phyloP scores from a whole-genome alignment of 106 monocot genomes.

The Platanthera zijinensis region DNA sequence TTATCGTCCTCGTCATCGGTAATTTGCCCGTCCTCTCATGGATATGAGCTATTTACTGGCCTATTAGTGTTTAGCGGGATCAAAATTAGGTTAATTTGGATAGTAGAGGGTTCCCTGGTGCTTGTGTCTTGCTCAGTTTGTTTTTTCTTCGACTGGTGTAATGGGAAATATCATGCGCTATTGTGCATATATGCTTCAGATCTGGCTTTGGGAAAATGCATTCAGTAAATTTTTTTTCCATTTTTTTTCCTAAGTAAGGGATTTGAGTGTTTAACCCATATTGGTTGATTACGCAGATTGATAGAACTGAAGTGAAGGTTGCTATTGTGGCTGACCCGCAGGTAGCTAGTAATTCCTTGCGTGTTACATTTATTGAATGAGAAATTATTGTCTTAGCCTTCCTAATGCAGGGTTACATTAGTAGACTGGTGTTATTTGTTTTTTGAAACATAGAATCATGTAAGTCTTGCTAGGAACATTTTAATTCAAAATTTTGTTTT shows the following conservation, averaged over 20 bases:
- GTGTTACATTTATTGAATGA: neutral
- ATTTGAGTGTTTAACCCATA: neutral
- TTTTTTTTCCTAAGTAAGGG: neutral
- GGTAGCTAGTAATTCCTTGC: conserved; percentile 27
- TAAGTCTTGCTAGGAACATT: too few species aligned
- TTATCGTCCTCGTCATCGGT: conserved; percentile 8
- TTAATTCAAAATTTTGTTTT: too few species aligned
- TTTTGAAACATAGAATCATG: too few species aligned
- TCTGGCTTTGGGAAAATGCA: neutral
- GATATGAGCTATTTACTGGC: neutral
- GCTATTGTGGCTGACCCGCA: conserved; percentile 85
- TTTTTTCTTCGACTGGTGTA: neutral
- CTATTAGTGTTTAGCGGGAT: neutral
- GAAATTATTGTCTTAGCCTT: neutral
- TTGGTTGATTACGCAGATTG: conserved; percentile 23
- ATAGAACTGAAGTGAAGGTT: conserved; percentile 34
- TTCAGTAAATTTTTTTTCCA: neutral
- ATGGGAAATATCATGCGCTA: neutral
- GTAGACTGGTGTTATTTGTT: too few species aligned
- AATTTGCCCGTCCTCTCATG: neutral
- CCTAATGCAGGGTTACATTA: too few species aligned
- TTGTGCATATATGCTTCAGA: neutral
- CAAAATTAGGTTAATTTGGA: neutral
- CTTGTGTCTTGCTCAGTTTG: neutral
- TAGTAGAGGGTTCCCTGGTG: neutral